Evolutionary conservation across 2,329 filamentous ascomycete genomes (phyloP).

Genomic region (Aspergillus sp.): DNA sequence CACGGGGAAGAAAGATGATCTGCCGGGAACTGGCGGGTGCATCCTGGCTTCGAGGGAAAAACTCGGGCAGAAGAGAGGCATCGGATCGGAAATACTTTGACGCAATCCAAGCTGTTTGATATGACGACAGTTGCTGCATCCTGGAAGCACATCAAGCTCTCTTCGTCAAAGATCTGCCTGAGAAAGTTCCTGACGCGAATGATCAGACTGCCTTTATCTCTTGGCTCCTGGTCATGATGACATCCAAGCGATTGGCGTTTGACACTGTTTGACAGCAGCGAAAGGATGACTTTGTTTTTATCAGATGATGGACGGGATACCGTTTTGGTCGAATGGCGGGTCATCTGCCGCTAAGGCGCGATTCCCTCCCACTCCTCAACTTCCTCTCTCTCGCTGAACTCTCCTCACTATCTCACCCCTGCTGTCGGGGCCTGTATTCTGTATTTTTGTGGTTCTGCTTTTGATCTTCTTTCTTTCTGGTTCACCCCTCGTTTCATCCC

Average conservation of each 20-base stretch:
- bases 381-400: background rate
- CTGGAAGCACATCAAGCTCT: background rate
- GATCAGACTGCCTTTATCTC: background rate
- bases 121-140: background rate
- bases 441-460: background rate
- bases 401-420: background rate
- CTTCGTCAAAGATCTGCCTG: background rate
- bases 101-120: background rate
- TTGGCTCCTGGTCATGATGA: background rate
- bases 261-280: background rate
- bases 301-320: conserved; percentile 10
- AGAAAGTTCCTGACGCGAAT: background rate
- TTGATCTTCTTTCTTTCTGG: background rate
- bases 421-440: background rate
- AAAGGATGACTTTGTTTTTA: background rate
- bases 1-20: conserved; percentile 6
- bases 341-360: conserved; percentile 17
- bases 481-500: background rate
- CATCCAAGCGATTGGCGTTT: background rate
- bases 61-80: background rate
- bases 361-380: conserved; percentile 3
- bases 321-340: conserved; percentile 11
- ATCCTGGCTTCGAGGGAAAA: background rate
- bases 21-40: background rate
- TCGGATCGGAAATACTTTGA: background rate